Evolutionary conservation across 768 basidiomycete species (phyloP), one percentile per base, ranked within the genome.

Genomic region (Suillus clintonianus): DNA sequence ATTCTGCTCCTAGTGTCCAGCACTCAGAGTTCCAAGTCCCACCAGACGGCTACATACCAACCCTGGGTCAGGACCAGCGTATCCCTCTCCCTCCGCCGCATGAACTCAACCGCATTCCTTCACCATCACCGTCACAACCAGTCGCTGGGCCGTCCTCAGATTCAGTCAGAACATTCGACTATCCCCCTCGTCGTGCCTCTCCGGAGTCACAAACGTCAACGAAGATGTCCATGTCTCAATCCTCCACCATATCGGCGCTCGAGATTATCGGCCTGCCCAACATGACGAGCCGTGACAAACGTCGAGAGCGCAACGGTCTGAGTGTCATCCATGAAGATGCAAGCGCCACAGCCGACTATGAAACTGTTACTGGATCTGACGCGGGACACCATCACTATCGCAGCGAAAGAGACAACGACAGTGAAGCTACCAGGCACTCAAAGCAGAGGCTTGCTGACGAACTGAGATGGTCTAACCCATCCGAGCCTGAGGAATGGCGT

Each of bases 21-120:
- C 65, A 50, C 17, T 17, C 66, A n/a, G 72, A 69, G 2, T 67
- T 77, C 14, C 64, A 73, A 10, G 55, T 81, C 10, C 83, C 78
- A 8, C 83, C 82, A 0, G 85, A 86, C n/a, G 78, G 76, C 5
- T 86, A 76, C 62, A 84, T 86, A 60, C 85, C 86, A 0, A 77
- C n/a, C 53, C 80, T 64, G 42, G 80, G 76, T 15, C 62, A 75
- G 0, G 75, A 80, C 62, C 75, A 76, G 11, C 70, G 75, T 22
- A 83, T 84, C 19, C 64, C 72, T 5, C 73, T 86, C n/a, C 84
- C 84, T 6, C 80, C 85, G 22, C 86, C 86, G 1, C 82, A 85
- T 61, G 84, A 80, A 62, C 64, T 86, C 22, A 77, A 74, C 19
- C 71, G 71, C 41, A 64, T 74, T 32, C 64, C 74, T 22, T 77